phyloP scores from a whole-genome alignment of 768 basidiomycete genomes.

The Mycena olivaceomarginata region DNA sequence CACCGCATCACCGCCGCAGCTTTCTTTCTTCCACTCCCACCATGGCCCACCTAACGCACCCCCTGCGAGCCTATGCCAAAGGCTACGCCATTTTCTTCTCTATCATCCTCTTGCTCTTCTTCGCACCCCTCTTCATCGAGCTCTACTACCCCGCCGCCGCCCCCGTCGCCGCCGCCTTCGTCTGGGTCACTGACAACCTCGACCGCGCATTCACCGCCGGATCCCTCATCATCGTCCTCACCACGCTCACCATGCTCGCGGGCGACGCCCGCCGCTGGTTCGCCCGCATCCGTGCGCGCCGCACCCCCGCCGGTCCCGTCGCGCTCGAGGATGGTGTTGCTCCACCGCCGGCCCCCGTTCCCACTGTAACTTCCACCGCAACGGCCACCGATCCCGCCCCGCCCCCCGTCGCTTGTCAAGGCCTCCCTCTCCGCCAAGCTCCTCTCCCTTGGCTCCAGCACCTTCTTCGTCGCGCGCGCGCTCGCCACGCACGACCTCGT shows the following conservation, averaged over 20 bases:
- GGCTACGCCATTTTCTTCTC: neutral
- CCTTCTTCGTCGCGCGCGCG: neutral
- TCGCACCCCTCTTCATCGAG: slow-evolving; percentile 16
- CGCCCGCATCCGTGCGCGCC: neutral
- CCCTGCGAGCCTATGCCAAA: too few relatives aligned
- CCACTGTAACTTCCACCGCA: too few relatives aligned
- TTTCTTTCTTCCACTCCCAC: too few relatives aligned
- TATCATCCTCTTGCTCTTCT: neutral
- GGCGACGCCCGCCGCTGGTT: neutral
- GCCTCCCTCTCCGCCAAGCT: neutral
- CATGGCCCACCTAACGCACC: too few relatives aligned
- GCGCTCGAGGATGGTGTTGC: neutral
- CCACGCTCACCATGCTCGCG: too few relatives aligned
- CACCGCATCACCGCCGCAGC: too few relatives aligned
- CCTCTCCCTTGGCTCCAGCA: neutral
- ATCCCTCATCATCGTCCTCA: too few relatives aligned
- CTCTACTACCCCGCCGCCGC: slow-evolving; percentile 7
- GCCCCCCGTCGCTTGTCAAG: neutral
- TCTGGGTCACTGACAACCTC: slow-evolving; percentile 10
- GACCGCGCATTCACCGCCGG: neutral
- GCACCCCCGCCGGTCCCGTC: slow-evolving; percentile 4
- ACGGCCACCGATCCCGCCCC: too few relatives aligned
- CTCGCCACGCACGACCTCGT: neutral
- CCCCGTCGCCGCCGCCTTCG: slow-evolving; percentile 8
- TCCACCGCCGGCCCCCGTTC: neutral